Percentiles rank a stretch among this genome's conserved stretches.
Conservation (phyloP, 257 asterid species). For the Galeopsis tetrahit region DNA sequence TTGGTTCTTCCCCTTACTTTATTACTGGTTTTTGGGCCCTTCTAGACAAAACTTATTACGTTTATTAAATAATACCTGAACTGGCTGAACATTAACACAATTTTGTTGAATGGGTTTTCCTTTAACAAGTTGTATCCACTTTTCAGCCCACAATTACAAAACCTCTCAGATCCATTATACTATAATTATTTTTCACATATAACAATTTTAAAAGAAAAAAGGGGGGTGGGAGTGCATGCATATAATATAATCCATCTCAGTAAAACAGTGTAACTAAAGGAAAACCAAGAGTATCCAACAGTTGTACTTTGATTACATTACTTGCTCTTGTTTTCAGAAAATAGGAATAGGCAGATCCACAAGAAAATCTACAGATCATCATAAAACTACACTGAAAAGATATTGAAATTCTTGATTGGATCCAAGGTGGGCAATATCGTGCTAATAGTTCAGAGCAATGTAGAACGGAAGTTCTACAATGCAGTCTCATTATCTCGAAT, state of each 20-base stretch:
- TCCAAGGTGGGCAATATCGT: conserved; percentile 12
- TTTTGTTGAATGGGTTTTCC: too few species aligned
- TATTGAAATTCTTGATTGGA: conserved; percentile 10
- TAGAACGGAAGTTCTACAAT: conserved; percentile 22
- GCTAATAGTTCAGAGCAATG: conserved; percentile 28
- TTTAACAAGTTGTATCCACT: too few species aligned
- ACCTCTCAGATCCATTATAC: too few species aligned
- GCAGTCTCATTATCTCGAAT: conserved; percentile 12
- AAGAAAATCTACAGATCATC: conserved; percentile 36
- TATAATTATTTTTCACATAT: too few species aligned
- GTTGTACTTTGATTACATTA: conserved; percentile 12
- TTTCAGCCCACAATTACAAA: too few species aligned
- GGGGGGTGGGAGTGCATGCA: too few species aligned
- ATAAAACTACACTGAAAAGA: conserved; percentile 28
- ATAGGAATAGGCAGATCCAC: conserved; percentile 25
- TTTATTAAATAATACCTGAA: too few species aligned
- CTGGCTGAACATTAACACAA: too few species aligned
- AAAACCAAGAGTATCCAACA: conserved; percentile 16
- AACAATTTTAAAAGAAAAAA: too few species aligned
- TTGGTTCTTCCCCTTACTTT: too few species aligned
- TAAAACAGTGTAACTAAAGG: conserved; percentile 10
- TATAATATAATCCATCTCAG: neutral
- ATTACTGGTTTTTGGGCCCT: too few species aligned
- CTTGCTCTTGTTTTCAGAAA: conserved; percentile 15
- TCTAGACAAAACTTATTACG: too few species aligned